A percentile compares a stretch with the other conserved stretches of the same genome.
Conservation (phyloP, 768 basidiomycete genomes). For the Kwoniella dendrophila region DNA sequence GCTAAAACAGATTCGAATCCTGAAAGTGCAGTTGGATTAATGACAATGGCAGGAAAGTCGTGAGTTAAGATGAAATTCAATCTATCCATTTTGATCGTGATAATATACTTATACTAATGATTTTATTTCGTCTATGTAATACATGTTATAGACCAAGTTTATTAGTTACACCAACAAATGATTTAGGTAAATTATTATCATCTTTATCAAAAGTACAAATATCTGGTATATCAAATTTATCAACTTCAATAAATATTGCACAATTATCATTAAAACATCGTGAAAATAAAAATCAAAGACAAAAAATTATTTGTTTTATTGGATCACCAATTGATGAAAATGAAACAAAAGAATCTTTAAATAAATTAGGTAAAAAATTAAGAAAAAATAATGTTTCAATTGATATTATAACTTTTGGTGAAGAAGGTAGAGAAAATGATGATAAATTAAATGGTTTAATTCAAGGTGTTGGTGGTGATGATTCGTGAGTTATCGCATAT, state of each 20-base stretch:
- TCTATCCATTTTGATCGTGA: neutral
- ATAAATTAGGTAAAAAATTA: slow-evolving; percentile 90
- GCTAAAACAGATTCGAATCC: slow-evolving; percentile 95
- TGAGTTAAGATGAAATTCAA: slow-evolving; percentile 56
- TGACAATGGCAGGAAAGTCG: slow-evolving; percentile 99
- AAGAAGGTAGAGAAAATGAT: slow-evolving; percentile 66
- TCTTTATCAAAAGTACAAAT: slow-evolving; percentile 73
- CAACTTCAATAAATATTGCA: slow-evolving; percentile 87
- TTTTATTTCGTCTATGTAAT: neutral
- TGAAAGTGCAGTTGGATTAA: slow-evolving; percentile 94
- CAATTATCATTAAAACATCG: slow-evolving; percentile 96
- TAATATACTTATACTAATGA: neutral
- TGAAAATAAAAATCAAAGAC: slow-evolving; percentile 96
- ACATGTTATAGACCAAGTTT: slow-evolving; percentile 80
- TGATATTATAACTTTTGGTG: slow-evolving; percentile 87
- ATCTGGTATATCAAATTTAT: slow-evolving; percentile 79
- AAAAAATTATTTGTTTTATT: slow-evolving; percentile 91
- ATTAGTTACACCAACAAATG: slow-evolving; percentile 92
- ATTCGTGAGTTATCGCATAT: slow-evolving; percentile 39
- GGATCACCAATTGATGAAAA: slow-evolving; percentile 69
- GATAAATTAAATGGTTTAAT: slow-evolving; percentile 75
- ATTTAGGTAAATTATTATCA: slow-evolving; percentile 84
- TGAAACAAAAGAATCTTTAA: slow-evolving; percentile 75
- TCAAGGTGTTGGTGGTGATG: slow-evolving; percentile 64
- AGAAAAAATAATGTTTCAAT: slow-evolving; percentile 99